phyloP scores from a whole-genome alignment of 768 basidiomycete species.

The Suillus cothurnatus region DNA sequence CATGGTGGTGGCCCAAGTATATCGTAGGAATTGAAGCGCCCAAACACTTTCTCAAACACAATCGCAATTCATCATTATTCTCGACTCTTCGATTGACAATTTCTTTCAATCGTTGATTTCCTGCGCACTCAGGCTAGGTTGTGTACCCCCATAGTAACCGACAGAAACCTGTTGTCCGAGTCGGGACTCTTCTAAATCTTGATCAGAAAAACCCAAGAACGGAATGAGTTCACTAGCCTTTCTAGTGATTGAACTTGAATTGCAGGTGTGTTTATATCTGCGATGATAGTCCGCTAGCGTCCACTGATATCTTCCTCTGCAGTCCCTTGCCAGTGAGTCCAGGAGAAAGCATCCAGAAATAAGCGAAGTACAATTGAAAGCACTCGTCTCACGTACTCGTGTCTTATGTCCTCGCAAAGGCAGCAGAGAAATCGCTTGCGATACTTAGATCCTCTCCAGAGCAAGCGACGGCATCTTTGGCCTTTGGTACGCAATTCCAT shows the following conservation, averaged over 20 bases:
- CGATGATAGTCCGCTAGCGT: constrained; percentile 13
- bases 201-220: not conserved
- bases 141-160: not conserved
- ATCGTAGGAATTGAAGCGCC: not conserved
- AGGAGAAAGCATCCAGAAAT: constrained; percentile 89
- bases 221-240: constrained; percentile 72
- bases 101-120: not conserved
- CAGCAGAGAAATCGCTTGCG: constrained; percentile 84
- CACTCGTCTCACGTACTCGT: constrained; percentile 25
- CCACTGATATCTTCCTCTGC: constrained; percentile 10
- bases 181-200: not conserved
- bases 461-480: constrained; percentile 67
- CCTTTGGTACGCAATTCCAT: constrained; percentile 56
- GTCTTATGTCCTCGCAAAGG: constrained; percentile 43
- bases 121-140: not conserved
- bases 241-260: constrained; percentile 58
- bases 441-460: constrained; percentile 81
- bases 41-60: not conserved
- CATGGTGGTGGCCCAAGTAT: no score
- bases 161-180: not conserved
- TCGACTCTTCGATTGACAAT: not conserved
- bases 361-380: constrained; percentile 63
- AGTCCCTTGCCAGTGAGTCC: constrained; percentile 90
- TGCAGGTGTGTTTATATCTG: constrained; percentile 53
- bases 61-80: not conserved